Conservation (phyloP, 2,329 filamentous ascomycete species). For the Aschersonia sp. region DNA sequence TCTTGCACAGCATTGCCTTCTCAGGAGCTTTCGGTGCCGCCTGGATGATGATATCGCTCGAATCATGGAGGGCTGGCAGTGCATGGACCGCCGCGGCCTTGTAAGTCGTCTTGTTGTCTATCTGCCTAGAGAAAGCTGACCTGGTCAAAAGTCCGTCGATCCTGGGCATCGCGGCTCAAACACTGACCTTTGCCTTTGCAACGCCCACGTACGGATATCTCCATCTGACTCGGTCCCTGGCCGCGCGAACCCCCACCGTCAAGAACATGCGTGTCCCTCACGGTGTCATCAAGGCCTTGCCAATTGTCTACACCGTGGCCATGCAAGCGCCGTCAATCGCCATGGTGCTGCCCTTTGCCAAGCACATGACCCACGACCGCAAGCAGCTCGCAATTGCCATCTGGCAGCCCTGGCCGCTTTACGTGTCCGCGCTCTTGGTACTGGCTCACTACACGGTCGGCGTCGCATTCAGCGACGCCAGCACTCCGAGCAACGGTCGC, state of each 20-base stretch:
- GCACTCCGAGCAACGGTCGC: neutral
- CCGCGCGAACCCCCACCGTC: conserved; percentile 5
- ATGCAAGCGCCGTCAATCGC: conserved; percentile 5
- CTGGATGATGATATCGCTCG: conserved; percentile 7
- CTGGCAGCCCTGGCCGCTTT: conserved; percentile 10
- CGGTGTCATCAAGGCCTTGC: conserved; percentile 5
- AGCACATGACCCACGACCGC: conserved; percentile 4
- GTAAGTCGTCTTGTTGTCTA: conserved; percentile 2
- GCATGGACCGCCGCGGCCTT: conserved; percentile 5
- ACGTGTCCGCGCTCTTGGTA: conserved; percentile 5
- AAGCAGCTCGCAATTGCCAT: conserved; percentile 8
- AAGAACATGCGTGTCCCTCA: conserved; percentile 7
- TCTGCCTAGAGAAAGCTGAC: neutral
- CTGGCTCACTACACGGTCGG: neutral
- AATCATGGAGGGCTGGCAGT: conserved; percentile 8
- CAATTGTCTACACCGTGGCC: conserved; percentile 5
- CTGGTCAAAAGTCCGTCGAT: conserved; percentile 3
- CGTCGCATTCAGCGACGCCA: neutral
- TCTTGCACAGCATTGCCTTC: conserved; percentile 8
- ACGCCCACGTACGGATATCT: conserved; percentile 7
- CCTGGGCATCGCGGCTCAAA: conserved; percentile 6
- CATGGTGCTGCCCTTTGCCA: conserved; percentile 5
- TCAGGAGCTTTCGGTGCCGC: conserved; percentile 7
- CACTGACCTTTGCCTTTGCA: conserved; percentile 8
- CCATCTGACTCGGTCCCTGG: conserved; percentile 4